Evolutionary conservation across 2,329 filamentous ascomycete species (phyloP).

Genomic region (Colletotrichum kahawae): DNA sequence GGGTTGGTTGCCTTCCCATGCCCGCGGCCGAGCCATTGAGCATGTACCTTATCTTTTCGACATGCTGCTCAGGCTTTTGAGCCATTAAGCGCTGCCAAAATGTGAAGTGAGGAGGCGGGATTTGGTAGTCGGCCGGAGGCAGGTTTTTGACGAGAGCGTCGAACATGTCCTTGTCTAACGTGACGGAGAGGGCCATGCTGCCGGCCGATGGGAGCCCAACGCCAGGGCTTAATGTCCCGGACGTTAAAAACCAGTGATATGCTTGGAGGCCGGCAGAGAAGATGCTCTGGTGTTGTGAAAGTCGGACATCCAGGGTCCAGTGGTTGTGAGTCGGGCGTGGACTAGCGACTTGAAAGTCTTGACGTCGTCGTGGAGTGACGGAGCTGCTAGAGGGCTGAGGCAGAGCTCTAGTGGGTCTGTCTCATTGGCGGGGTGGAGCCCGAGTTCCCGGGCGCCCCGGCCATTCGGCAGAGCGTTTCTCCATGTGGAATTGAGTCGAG

Average conservation of each 20-base stretch:
- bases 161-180: neutral
- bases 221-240: neutral
- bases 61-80: neutral
- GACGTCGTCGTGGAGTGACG: conserved; percentile 4
- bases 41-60: neutral
- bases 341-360: neutral
- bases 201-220: neutral
- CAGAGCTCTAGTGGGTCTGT: conserved; percentile 14
- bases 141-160: neutral
- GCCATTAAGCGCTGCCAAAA: neutral
- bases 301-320: neutral
- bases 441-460: neutral
- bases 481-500: neutral
- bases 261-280: neutral
- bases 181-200: neutral
- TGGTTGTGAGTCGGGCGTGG: neutral
- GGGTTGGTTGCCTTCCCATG: conserved; percentile 32
- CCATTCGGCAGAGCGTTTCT: conserved; percentile 14
- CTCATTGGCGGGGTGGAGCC: neutral
- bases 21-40: neutral
- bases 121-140: neutral
- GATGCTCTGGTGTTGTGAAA: neutral
- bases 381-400: neutral
- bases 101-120: neutral
- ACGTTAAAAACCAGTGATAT: neutral